These are phyloP conservation scores for Hamamelis virginiana DNA, from an alignment of 164 flowering plant species.

Conservation along the genomic window DNA sequence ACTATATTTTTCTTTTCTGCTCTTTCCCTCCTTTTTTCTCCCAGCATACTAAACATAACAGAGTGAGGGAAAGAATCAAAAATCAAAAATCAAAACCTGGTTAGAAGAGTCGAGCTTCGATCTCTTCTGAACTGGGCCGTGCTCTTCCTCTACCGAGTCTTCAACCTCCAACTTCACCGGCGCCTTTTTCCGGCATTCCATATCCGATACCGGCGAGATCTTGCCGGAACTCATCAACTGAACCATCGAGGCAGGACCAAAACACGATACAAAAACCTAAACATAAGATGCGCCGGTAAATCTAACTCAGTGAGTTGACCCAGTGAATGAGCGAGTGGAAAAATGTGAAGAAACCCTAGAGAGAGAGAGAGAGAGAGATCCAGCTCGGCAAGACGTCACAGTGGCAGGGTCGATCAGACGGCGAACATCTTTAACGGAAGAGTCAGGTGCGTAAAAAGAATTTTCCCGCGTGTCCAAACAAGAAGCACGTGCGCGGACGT, in stretches of 20 bases:
- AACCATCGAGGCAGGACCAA: constrained; percentile 18
- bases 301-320: no score
- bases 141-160: constrained; percentile 12
- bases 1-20: no score
- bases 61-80: neutral
- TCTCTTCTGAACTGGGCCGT: constrained; percentile 19
- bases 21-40: neutral
- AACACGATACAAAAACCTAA: neutral
- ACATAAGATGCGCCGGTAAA: no score
- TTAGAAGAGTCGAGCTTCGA: constrained; percentile 6
- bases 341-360: no score
- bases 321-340: no score
- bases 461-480: no score
- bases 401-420: no score
- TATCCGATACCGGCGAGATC: neutral
- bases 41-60: neutral
- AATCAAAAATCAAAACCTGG: constrained; percentile 7
- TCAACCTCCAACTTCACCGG: constrained; percentile 18
- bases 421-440: no score
- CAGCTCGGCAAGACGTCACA: no score
- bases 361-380: no score
- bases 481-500: no score
- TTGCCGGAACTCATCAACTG: constrained; percentile 22
- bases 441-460: no score
- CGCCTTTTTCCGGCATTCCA: neutral